phyloP scores from a whole-genome alignment of 2,329 filamentous ascomycete genomes.

The Cadophora gregata region DNA sequence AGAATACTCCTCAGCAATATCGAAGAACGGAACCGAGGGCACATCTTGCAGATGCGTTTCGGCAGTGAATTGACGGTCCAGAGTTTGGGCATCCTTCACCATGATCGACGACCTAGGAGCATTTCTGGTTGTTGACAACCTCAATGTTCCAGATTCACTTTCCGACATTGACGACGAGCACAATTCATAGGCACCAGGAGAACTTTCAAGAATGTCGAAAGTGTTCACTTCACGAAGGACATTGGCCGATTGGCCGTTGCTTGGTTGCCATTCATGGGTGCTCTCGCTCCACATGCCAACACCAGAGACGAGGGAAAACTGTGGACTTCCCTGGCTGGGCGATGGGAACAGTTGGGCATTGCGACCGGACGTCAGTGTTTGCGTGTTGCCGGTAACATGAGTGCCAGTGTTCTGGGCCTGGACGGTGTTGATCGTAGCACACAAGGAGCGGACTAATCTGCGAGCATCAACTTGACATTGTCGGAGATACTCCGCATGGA shows the following conservation, averaged over 20 bases:
- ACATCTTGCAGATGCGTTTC: not conserved
- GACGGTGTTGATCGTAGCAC: conserved; percentile 20
- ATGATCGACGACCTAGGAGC: not conserved
- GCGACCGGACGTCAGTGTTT: conserved; percentile 20
- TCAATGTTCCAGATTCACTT: conserved; percentile 1
- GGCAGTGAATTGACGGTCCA: not conserved
- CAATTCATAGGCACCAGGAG: not conserved
- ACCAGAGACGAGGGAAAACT: conserved; percentile 12
- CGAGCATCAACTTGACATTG: conserved; percentile 23
- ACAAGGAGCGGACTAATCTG: conserved; percentile 20
- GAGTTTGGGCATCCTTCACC: not conserved
- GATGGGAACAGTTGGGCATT: conserved; percentile 21
- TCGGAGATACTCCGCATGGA: conserved; percentile 16
- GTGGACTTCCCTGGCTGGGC: not conserved
- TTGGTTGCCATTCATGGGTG: conserved; percentile 15
- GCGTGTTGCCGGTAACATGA: not conserved
- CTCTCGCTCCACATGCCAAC: conserved; percentile 16
- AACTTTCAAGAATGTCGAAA: not conserved
- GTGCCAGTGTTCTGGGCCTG: conserved; percentile 18
- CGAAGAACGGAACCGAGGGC: not conserved
- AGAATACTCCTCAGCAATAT: not conserved
- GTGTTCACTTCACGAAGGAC: not conserved
- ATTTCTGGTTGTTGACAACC: not conserved
- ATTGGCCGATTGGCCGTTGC: not conserved
- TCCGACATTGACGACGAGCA: not conserved